A percentile compares a stretch with the other conserved stretches of the same genome.
Evolutionary conservation across 331 rosid species (phyloP).

Genomic region (Prunus yedoensis): DNA sequence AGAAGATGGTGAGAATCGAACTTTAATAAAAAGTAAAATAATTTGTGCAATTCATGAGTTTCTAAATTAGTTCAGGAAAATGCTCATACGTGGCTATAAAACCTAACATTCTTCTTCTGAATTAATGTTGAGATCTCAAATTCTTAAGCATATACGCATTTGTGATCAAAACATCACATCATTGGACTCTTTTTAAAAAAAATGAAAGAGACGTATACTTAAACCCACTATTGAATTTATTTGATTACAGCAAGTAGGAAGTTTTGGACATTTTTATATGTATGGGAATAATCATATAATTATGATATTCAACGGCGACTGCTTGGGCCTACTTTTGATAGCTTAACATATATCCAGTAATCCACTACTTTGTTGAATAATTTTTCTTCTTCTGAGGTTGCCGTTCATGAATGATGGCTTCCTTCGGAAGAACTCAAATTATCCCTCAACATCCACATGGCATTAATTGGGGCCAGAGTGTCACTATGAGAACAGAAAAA

Average conservation of each 20-base stretch:
- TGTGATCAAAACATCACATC: not conserved
- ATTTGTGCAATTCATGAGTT: no score
- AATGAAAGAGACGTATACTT: not conserved
- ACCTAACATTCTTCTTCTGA: not conserved
- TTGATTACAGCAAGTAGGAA: not conserved
- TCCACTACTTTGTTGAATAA: slow-evolving; percentile 6
- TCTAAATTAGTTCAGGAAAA: no score
- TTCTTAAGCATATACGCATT: not conserved
- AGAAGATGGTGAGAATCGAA: no score
- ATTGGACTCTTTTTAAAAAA: not conserved
- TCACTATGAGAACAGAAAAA: not conserved
- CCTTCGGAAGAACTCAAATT: not conserved
- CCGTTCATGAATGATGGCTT: not conserved
- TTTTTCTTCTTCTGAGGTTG: not conserved
- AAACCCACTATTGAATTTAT: slow-evolving; percentile 1
- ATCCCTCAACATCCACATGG: not conserved
- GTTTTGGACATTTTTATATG: slow-evolving; percentile 5
- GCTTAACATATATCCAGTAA: not conserved
- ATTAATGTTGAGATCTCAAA: not conserved
- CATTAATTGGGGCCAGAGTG: not conserved
- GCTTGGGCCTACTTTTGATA: no score
- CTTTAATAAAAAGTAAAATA: no score
- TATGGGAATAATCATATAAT: not conserved
- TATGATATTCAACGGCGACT: not conserved
- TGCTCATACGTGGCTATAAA: not conserved